These are phyloP conservation scores for Neurospora sp. DNA, from an alignment of 2,329 filamentous ascomycete genomes.

Conservation along the genomic window DNA sequence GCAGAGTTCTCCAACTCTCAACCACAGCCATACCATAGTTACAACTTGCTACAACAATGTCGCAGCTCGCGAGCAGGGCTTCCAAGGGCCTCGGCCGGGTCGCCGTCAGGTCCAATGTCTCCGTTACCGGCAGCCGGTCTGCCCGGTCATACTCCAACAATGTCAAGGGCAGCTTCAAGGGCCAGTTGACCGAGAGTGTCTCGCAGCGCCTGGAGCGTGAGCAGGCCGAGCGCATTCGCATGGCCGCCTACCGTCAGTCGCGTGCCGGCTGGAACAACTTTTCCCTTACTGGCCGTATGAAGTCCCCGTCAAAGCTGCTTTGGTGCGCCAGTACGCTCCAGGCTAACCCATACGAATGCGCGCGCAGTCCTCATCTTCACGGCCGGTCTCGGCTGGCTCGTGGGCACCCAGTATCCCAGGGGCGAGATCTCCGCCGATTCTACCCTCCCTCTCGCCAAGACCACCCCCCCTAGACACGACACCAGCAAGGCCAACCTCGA, in stretches of 20 bases:
- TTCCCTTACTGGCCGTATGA: conserved; percentile 26
- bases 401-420: conserved; percentile 46
- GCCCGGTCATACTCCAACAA: conserved; percentile 7
- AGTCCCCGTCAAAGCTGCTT: background rate
- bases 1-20: background rate
- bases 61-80: conserved; percentile 18
- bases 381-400: conserved; percentile 44
- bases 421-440: conserved; percentile 39
- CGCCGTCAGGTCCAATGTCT: conserved; percentile 3
- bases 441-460: conserved; percentile 47
- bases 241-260: conserved; percentile 30
- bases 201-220: conserved; percentile 39
- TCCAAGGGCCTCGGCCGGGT: conserved; percentile 13
- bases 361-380: conserved; percentile 41
- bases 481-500: conserved; percentile 54
- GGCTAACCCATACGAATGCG: background rate
- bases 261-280: conserved; percentile 30
- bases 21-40: background rate
- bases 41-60: conserved; percentile 11
- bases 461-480: conserved; percentile 45
- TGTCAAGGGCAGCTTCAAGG: conserved; percentile 30
- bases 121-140: conserved; percentile 6
- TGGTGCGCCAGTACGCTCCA: conserved; percentile 1
- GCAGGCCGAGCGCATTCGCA: conserved; percentile 34
- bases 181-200: conserved; percentile 46